Conservation (phyloP, 345 rosid species). For the Microcos paniculata region DNA sequence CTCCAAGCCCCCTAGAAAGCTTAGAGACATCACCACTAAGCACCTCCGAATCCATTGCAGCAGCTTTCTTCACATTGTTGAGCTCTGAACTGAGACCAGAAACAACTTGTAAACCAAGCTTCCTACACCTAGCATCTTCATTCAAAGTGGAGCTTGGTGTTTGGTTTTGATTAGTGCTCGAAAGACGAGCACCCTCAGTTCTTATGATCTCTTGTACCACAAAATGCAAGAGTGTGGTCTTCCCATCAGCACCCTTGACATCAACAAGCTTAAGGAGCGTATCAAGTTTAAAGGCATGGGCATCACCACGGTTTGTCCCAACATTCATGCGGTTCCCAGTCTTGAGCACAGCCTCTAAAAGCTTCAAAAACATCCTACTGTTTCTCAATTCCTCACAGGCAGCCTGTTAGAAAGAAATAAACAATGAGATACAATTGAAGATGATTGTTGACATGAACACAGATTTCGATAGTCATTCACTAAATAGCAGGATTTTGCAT, state of each 20-base stretch:
- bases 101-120: slow-evolving; percentile 91
- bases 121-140: slow-evolving; percentile 80
- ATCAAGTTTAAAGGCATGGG: slow-evolving; percentile 97
- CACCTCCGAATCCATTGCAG: slow-evolving; percentile 96
- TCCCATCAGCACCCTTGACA: slow-evolving; percentile 94
- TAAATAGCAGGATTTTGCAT: not conserved
- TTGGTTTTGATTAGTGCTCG: slow-evolving; percentile 45
- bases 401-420: slow-evolving; percentile 43
- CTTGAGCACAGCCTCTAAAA: slow-evolving; percentile 92
- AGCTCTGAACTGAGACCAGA: slow-evolving; percentile 82
- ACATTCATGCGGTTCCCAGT: slow-evolving; percentile 99
- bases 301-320: slow-evolving; percentile 98
- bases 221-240: slow-evolving; percentile 94
- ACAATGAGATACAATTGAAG: not conserved
- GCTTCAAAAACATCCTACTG: slow-evolving; percentile 91
- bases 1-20: slow-evolving; percentile 65
- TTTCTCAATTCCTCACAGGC: slow-evolving; percentile 94
- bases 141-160: slow-evolving; percentile 28
- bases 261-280: slow-evolving; percentile 94
- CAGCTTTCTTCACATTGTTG: slow-evolving; percentile 84
- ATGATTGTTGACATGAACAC: not conserved
- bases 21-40: slow-evolving; percentile 76
- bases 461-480: slow-evolving; percentile 1
- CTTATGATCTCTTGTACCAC: slow-evolving; percentile 96
- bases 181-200: slow-evolving; percentile 84